These are phyloP conservation scores for Tulasnella sp. DNA, from an alignment of 768 basidiomycete genomes.

Conservation along the genomic window DNA sequence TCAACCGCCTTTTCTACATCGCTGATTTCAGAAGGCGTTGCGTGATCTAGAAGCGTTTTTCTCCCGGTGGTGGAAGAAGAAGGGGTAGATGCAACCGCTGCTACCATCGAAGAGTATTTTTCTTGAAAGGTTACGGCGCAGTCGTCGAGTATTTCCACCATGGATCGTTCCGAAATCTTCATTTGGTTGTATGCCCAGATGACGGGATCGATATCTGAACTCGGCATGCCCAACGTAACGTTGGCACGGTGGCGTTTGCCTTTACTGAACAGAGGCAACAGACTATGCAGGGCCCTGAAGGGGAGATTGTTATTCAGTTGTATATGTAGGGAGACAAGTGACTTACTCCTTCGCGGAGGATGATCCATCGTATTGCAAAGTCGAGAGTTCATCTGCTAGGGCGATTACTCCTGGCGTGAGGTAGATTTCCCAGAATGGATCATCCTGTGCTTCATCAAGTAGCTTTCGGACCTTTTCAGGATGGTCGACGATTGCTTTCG, in stretches of 20 bases:
- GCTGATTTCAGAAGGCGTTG: background rate
- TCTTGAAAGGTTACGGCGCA: background rate
- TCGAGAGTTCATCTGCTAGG: slow-evolving; percentile 17
- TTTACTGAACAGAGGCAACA: slow-evolving; percentile 5
- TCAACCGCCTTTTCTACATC: slow-evolving; percentile 12
- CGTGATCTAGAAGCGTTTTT: background rate
- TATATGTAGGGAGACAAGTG: no score
- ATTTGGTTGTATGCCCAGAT: slow-evolving; percentile 20
- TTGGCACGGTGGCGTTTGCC: background rate
- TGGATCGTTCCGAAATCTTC: background rate
- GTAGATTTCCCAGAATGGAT: slow-evolving; percentile 30
- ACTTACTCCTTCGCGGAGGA: slow-evolving; percentile 4
- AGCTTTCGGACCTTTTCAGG: slow-evolving; percentile 1
- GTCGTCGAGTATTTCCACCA: slow-evolving; percentile 5
- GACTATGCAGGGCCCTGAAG: background rate
- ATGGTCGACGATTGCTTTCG: slow-evolving; percentile 6
- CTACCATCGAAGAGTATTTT: background rate
- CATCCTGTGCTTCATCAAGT: slow-evolving; percentile 10
- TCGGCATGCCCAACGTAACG: slow-evolving; percentile 9
- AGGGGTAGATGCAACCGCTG: background rate
- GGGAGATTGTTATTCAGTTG: background rate
- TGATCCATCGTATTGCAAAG: background rate
- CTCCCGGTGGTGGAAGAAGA: background rate
- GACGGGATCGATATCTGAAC: slow-evolving; percentile 2
- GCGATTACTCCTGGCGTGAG: slow-evolving; percentile 16